Conservation (phyloP, 768 basidiomycete species). For the Auricularia sp. region DNA sequence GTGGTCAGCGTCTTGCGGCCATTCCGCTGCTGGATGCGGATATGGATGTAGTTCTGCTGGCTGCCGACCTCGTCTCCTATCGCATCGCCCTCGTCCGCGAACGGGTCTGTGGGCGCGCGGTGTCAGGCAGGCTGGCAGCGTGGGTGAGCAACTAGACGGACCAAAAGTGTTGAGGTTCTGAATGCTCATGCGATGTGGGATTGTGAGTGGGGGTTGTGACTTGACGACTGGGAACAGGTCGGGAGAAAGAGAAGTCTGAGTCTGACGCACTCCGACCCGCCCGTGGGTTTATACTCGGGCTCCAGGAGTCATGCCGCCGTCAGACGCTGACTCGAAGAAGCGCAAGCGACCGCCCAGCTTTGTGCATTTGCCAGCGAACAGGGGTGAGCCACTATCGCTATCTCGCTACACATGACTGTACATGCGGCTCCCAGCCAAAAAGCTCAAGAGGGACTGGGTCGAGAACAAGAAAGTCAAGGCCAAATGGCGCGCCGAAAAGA, state of each 20-base stretch:
- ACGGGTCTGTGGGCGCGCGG: slow-evolving; percentile 57
- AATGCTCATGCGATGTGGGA: slow-evolving; percentile 68
- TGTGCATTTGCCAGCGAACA: slow-evolving; percentile 49
- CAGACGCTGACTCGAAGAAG: slow-evolving; percentile 23
- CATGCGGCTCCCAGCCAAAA: slow-evolving; percentile 44
- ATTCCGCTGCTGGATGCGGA: slow-evolving; percentile 98
- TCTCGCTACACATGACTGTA: neutral
- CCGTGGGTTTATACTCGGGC: neutral
- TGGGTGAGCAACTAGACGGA: slow-evolving; percentile 23
- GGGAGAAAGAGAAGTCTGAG: neutral
- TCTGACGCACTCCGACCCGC: neutral
- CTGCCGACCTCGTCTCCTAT: slow-evolving; percentile 74
- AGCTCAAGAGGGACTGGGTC: slow-evolving; percentile 74
- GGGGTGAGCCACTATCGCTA: slow-evolving; percentile 34
- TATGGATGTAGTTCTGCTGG: slow-evolving; percentile 79
- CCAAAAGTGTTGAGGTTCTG: slow-evolving; percentile 83
- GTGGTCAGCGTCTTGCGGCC: slow-evolving; percentile 98
- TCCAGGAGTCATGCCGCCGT: slow-evolving; percentile 14
- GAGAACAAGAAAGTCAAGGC: slow-evolving; percentile 65
- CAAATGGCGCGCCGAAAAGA: slow-evolving; percentile 69
- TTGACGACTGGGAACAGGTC: neutral
- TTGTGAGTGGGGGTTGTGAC: slow-evolving; percentile 33
- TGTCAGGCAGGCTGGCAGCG: neutral
- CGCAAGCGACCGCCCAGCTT: slow-evolving; percentile 63
- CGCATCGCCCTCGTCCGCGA: slow-evolving; percentile 78